Conservation (phyloP, 2,329 filamentous ascomycete species). For the Mariannaea elegans region DNA sequence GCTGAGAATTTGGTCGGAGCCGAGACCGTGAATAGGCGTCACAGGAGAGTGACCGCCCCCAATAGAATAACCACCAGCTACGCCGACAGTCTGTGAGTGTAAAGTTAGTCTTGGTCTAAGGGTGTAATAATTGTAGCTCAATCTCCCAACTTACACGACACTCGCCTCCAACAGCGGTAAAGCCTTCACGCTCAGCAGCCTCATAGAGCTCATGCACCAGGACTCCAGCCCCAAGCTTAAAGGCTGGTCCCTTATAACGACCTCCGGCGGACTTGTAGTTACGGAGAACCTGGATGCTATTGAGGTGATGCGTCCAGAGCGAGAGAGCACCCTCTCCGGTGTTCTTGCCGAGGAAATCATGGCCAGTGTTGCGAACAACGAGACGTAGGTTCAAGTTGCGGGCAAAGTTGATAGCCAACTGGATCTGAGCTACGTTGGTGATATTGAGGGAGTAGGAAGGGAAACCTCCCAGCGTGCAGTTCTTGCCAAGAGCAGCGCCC, state of each 20-base stretch:
- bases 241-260: slow-evolving; percentile 54
- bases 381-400: slow-evolving; percentile 54
- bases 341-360: slow-evolving; percentile 62
- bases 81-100: slow-evolving; percentile 36
- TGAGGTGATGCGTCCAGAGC: slow-evolving; percentile 65
- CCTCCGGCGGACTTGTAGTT: slow-evolving; percentile 34
- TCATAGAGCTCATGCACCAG: slow-evolving; percentile 62
- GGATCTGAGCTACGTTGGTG: slow-evolving; percentile 52
- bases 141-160: slow-evolving; percentile 44
- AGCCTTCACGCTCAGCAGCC: slow-evolving; percentile 55
- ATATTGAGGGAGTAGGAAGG: slow-evolving; percentile 53
- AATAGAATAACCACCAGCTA: slow-evolving; percentile 39
- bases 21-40: slow-evolving; percentile 52
- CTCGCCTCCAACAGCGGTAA: slow-evolving; percentile 62
- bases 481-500: slow-evolving; percentile 29
- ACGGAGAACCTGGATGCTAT: slow-evolving; percentile 44
- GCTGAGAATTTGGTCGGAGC: slow-evolving; percentile 59
- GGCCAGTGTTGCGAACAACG: slow-evolving; percentile 57
- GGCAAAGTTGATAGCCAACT: slow-evolving; percentile 57
- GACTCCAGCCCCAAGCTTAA: slow-evolving; percentile 64
- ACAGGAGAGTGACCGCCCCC: slow-evolving; percentile 61
- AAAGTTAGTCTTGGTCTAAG: not conserved
- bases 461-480: slow-evolving; percentile 51
- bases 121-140: not conserved
- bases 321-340: slow-evolving; percentile 65